Evolutionary conservation across 345 rosid species (phyloP).

Genomic region (Ceriops tagal): DNA sequence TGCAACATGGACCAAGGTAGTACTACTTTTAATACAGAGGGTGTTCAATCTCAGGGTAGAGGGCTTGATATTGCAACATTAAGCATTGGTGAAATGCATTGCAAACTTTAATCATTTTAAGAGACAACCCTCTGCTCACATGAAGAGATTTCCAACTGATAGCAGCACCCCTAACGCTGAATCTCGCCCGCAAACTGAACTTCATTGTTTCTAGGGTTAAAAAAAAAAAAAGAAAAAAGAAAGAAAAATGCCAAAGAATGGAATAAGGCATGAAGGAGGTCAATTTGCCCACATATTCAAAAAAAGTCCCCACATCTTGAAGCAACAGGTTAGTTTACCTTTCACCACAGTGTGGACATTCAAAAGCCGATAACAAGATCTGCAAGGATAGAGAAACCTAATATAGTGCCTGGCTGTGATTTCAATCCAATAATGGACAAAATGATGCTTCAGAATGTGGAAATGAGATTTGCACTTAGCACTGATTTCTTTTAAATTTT

Average conservation of each 20-base stretch:
- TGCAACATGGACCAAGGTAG: not conserved
- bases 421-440: too few species aligned
- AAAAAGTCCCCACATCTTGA: not conserved
- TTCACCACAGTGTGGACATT: slow-evolving; percentile 86
- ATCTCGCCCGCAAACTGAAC: slow-evolving; percentile 97
- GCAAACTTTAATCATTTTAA: not conserved
- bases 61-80: too few species aligned
- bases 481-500: not conserved
- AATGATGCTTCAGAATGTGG: too few species aligned
- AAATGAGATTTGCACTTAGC: not conserved
- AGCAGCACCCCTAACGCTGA: slow-evolving; percentile 70
- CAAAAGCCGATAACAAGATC: slow-evolving; percentile 88
- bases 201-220: slow-evolving; percentile 66
- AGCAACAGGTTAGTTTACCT: slow-evolving; percentile 39
- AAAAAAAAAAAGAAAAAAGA: not conserved
- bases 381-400: slow-evolving; percentile 21
- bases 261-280: not conserved
- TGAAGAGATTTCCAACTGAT: slow-evolving; percentile 48
- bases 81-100: not conserved
- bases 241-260: not conserved
- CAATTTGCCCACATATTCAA: not conserved
- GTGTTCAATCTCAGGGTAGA: too few species aligned
- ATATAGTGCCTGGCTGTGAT: too few species aligned
- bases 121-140: slow-evolving; percentile 61
- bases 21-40: not conserved